Evolutionary conservation across 2,329 filamentous ascomycete genomes (phyloP).

Genomic region (Westerdykella ornata): DNA sequence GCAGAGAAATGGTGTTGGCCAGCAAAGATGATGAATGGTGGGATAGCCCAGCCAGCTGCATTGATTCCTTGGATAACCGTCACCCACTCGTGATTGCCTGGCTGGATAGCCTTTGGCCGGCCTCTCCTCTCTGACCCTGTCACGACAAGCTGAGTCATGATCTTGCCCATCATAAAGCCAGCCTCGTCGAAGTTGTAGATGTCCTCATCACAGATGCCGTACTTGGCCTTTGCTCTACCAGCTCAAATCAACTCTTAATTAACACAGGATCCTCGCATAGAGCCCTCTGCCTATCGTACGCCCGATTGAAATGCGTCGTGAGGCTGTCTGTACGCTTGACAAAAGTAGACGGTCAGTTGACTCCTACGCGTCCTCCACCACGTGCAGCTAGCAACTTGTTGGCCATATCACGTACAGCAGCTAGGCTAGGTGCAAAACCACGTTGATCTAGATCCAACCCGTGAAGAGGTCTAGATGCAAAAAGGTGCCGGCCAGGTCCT

Average conservation of each 20-base stretch:
- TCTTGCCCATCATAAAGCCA: slow-evolving; percentile 8
- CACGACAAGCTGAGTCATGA: slow-evolving; percentile 3
- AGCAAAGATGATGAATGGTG: slow-evolving; percentile 6
- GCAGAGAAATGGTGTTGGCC: slow-evolving; percentile 2
- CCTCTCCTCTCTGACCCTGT: slow-evolving; percentile 5
- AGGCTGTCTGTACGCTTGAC: too few relatives aligned
- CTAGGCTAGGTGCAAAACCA: slow-evolving; percentile 4
- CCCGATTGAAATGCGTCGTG: slow-evolving; percentile 2
- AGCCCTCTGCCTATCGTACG: slow-evolving; percentile 11
- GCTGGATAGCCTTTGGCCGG: slow-evolving; percentile 4
- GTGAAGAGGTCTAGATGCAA: too few relatives aligned
- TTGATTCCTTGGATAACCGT: slow-evolving; percentile 18
- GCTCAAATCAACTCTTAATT: slow-evolving; percentile 2
- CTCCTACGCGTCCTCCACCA: slow-evolving; percentile 2
- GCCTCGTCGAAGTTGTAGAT: slow-evolving; percentile 12
- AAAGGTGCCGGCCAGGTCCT: too few relatives aligned
- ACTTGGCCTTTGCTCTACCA: slow-evolving; percentile 6
- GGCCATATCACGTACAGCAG: slow-evolving; percentile 3
- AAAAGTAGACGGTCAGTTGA: slow-evolving; percentile 5
- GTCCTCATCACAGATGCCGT: slow-evolving; percentile 5
- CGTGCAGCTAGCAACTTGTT: slow-evolving; percentile 5
- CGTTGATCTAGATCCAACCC: slow-evolving; percentile 7
- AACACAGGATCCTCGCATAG: slow-evolving; percentile 3
- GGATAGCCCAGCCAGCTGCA: slow-evolving; percentile 3
- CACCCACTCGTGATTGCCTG: slow-evolving; percentile 26